Percentiles rank a stretch among this genome's conserved stretches.
phyloP scores from a whole-genome alignment of 2,329 filamentous ascomycete species.

The Trichoderma afroharzianum region DNA sequence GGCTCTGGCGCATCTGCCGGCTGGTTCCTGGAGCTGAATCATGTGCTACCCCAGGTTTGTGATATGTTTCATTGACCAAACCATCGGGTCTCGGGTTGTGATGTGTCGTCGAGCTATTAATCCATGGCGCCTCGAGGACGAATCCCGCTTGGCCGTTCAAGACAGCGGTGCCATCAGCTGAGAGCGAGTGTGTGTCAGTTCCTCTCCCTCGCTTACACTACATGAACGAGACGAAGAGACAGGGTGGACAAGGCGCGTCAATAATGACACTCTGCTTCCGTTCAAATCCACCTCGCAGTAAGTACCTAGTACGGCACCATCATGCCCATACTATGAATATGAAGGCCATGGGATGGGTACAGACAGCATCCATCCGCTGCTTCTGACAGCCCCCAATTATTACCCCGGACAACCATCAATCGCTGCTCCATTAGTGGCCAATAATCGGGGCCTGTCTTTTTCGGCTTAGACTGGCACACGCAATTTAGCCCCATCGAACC shows the following conservation, averaged over 20 bases:
- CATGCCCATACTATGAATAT: background rate
- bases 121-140: background rate
- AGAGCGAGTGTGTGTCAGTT: background rate
- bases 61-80: background rate
- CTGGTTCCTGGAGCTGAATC: background rate
- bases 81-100: background rate
- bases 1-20: background rate
- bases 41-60: constrained; percentile 5
- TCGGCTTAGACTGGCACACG: background rate
- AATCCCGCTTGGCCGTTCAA: background rate
- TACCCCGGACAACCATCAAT: background rate
- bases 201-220: background rate
- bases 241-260: background rate
- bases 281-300: background rate
- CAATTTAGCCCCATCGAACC: background rate
- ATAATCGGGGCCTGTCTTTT: background rate
- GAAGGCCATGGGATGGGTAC: background rate
- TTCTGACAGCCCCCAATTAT: background rate
- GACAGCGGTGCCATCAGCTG: background rate
- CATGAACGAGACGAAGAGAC: background rate
- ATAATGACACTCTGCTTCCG: background rate
- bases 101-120: background rate
- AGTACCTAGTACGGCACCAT: background rate
- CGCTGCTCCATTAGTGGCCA: background rate
- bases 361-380: background rate